Conservation (phyloP, 306 rosid genomes). For the Luffa acutangula region DNA sequence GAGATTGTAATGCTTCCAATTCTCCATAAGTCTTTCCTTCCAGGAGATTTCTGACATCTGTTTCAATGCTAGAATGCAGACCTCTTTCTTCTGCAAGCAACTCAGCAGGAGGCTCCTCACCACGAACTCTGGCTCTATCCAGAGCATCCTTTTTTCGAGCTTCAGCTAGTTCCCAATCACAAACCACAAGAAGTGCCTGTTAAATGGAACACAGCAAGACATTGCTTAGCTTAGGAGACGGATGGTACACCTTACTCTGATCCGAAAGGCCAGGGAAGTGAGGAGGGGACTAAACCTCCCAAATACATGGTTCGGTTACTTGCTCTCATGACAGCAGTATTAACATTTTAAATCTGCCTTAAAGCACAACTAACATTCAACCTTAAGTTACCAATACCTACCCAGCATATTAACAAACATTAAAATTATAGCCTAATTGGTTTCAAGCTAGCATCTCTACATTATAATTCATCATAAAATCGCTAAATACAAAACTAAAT, state of each 20-base stretch:
- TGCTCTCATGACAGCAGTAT: not conserved
- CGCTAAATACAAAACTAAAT: not conserved
- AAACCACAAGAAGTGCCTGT: slow-evolving; percentile 85
- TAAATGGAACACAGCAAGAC: not conserved
- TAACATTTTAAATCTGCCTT: not conserved
- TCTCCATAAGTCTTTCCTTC: slow-evolving; percentile 63
- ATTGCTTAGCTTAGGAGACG: not conserved
- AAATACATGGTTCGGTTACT: not conserved
- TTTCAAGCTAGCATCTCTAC: no score
- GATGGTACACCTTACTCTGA: not conserved
- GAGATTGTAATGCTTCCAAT: slow-evolving; percentile 56
- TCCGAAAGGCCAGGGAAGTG: not conserved
- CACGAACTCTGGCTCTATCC: slow-evolving; percentile 96
- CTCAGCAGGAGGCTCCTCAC: slow-evolving; percentile 91
- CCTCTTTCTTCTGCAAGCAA: slow-evolving; percentile 99
- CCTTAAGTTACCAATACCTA: not conserved
- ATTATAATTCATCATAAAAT: not conserved
- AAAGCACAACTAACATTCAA: not conserved
- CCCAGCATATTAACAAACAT: not conserved
- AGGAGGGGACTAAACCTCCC: not conserved
- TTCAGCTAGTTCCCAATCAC: slow-evolving; percentile 95
- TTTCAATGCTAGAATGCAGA: slow-evolving; percentile 76
- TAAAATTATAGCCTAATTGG: not conserved
- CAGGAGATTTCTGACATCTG: slow-evolving; percentile 64
- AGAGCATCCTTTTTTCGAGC: slow-evolving; percentile 81